Percentiles rank a stretch among this genome's conserved stretches.
Evolutionary conservation across 1,284 basidiomycete genomes (phyloP).

Genomic region (Porodaedalea pini): DNA sequence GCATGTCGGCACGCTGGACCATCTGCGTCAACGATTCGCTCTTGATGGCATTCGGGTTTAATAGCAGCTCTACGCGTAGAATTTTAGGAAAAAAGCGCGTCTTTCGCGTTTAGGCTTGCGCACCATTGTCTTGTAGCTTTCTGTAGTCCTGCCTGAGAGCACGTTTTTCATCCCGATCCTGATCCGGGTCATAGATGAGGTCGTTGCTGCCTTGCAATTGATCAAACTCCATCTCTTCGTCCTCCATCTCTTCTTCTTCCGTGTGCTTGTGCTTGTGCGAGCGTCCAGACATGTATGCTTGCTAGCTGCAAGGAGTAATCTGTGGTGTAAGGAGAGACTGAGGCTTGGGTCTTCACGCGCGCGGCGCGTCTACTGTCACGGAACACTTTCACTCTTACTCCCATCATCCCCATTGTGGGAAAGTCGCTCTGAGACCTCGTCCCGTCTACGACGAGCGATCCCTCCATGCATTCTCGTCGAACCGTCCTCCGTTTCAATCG

Average conservation of each 20-base stretch:
- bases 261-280: neutral
- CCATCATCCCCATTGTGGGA: too few relatives aligned
- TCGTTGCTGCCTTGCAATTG: constrained; percentile 22
- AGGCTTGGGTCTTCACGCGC: neutral
- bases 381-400: too few relatives aligned
- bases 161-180: constrained; percentile 72
- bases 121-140: constrained; percentile 52
- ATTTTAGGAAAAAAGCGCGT: constrained; percentile 17
- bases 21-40: constrained; percentile 53
- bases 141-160: constrained; percentile 68
- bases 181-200: constrained; percentile 71
- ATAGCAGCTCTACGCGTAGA: constrained; percentile 21
- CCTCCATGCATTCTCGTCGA: too few relatives aligned
- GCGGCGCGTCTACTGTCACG: neutral
- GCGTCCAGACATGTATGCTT: neutral
- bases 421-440: too few relatives aligned
- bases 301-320: too few relatives aligned
- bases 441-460: too few relatives aligned
- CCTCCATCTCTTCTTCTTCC: neutral
- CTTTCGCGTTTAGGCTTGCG: neutral
- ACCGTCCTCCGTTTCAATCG: too few relatives aligned
- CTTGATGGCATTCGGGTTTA: constrained; percentile 52
- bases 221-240: constrained; percentile 3
- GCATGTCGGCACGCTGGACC: constrained; percentile 51
- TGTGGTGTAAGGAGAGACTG: too few relatives aligned